Evolutionary conservation across 1,139 yeast species (phyloP).

Genomic region (Yamadazyma aaseri): DNA sequence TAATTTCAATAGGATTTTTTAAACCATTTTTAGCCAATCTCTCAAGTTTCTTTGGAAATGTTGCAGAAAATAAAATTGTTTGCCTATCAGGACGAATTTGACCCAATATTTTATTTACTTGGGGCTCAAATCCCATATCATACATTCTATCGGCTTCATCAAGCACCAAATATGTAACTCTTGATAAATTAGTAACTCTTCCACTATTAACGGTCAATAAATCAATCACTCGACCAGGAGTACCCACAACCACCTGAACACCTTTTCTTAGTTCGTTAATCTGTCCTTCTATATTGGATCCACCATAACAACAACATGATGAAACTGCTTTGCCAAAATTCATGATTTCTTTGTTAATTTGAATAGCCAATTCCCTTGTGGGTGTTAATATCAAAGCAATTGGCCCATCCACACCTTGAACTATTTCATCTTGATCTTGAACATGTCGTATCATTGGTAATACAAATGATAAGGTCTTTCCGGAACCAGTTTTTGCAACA

Average conservation of each 20-base stretch:
- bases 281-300: conserved; percentile 79
- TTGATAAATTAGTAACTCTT: conserved; percentile 64
- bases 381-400: conserved; percentile 83
- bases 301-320: conserved; percentile 91
- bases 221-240: conserved; percentile 95
- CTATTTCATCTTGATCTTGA: conserved; percentile 61
- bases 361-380: conserved; percentile 89
- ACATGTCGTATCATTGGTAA: conserved; percentile 84
- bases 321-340: conserved; percentile 53
- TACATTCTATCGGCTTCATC: conserved; percentile 97
- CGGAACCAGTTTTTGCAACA: conserved; percentile 95
- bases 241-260: conserved; percentile 81
- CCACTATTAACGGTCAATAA: conserved; percentile 83
- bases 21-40: conserved; percentile 65
- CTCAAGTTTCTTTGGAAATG: conserved; percentile 84
- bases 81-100: conserved; percentile 86
- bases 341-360: conserved; percentile 68
- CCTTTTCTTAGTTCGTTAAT: conserved; percentile 80
- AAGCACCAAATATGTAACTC: conserved; percentile 94
- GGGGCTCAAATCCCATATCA: conserved; percentile 99
- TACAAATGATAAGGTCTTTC: conserved; percentile 86
- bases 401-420: conserved; percentile 61
- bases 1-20: conserved; percentile 65
- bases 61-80: conserved; percentile 92
- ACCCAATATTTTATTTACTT: conserved; percentile 75